A percentile compares a stretch with the other conserved stretches of the same genome.
Evolutionary conservation across 2,329 filamentous ascomycete species (phyloP).

Genomic region (Thyridium curvatum): DNA sequence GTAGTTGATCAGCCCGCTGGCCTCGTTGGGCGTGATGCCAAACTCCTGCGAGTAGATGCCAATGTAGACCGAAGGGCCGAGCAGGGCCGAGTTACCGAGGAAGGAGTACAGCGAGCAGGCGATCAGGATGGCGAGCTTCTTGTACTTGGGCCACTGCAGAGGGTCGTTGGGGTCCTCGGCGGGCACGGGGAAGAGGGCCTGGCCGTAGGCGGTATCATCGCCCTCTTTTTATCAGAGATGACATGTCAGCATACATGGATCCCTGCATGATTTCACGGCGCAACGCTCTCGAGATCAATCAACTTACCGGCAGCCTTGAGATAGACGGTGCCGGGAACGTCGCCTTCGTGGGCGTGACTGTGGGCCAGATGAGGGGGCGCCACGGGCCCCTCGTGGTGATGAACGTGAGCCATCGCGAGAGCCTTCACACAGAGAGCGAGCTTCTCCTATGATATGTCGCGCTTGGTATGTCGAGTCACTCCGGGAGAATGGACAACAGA

Average conservation of each 20-base stretch:
- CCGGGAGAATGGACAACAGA: too few relatives aligned
- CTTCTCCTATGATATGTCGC: too few relatives aligned
- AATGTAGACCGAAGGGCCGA: conserved; percentile 54
- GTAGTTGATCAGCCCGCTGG: conserved; percentile 52
- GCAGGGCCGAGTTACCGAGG: conserved; percentile 48
- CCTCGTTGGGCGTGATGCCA: conserved; percentile 38
- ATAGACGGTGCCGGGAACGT: conserved; percentile 17
- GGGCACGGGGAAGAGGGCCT: conserved; percentile 55
- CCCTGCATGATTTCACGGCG: too few relatives aligned
- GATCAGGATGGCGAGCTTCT: conserved; percentile 50
- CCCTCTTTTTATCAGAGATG: conserved; percentile 33
- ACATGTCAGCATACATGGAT: background rate
- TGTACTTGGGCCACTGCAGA: conserved; percentile 46
- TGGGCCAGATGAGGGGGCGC: too few relatives aligned
- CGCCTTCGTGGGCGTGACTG: conserved; percentile 18
- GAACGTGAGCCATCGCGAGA: too few relatives aligned
- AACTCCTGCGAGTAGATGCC: conserved; percentile 46
- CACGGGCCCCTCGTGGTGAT: too few relatives aligned
- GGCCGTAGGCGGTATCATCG: conserved; percentile 52
- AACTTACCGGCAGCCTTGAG: conserved; percentile 22
- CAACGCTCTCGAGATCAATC: background rate
- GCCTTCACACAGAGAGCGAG: too few relatives aligned
- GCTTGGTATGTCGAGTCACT: too few relatives aligned
- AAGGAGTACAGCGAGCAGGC: conserved; percentile 51
- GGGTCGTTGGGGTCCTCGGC: conserved; percentile 57